Conservation (phyloP, 257 asterid genomes). For the Linaria vulgaris region DNA sequence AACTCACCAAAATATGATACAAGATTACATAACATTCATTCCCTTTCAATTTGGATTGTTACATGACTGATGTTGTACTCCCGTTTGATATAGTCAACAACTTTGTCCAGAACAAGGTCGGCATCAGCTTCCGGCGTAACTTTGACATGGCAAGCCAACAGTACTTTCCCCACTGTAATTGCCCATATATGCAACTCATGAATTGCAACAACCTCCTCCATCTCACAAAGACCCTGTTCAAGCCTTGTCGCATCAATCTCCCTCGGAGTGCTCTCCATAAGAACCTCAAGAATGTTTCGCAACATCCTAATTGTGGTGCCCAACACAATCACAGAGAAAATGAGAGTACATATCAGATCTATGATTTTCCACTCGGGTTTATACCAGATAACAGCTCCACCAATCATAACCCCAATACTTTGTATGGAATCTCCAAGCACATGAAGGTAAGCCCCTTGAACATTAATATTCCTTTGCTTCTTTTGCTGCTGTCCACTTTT, state of each 20-base stretch:
- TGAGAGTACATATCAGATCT: slow-evolving; percentile 79
- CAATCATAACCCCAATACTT: slow-evolving; percentile 94
- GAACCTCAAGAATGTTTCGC: slow-evolving; percentile 71
- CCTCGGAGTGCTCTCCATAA: slow-evolving; percentile 94
- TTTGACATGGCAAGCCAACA: slow-evolving; percentile 85
- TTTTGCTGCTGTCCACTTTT: slow-evolving; percentile 35
- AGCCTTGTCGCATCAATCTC: slow-evolving; percentile 82
- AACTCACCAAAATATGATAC: not conserved
- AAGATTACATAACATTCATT: slow-evolving; percentile 11
- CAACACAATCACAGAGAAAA: slow-evolving; percentile 65
- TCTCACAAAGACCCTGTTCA: slow-evolving; percentile 79
- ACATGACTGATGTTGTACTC: slow-evolving; percentile 86
- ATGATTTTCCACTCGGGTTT: slow-evolving; percentile 85
- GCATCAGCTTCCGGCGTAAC: slow-evolving; percentile 77
- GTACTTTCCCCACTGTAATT: slow-evolving; percentile 78
- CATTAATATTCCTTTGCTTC: slow-evolving; percentile 62
- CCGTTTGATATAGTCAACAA: slow-evolving; percentile 64
- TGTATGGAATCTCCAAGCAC: slow-evolving; percentile 89
- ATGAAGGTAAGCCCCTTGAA: slow-evolving; percentile 95
- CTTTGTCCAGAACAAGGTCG: slow-evolving; percentile 75
- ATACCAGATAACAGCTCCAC: slow-evolving; percentile 85
- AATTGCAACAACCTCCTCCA: slow-evolving; percentile 82
- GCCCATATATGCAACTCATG: slow-evolving; percentile 98
- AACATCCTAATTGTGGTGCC: slow-evolving; percentile 79
- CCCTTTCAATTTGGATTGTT: slow-evolving; percentile 87